These are phyloP conservation scores for Lipomyces mesembrius DNA, from an alignment of 805 yeast genomes.

Conservation along the genomic window DNA sequence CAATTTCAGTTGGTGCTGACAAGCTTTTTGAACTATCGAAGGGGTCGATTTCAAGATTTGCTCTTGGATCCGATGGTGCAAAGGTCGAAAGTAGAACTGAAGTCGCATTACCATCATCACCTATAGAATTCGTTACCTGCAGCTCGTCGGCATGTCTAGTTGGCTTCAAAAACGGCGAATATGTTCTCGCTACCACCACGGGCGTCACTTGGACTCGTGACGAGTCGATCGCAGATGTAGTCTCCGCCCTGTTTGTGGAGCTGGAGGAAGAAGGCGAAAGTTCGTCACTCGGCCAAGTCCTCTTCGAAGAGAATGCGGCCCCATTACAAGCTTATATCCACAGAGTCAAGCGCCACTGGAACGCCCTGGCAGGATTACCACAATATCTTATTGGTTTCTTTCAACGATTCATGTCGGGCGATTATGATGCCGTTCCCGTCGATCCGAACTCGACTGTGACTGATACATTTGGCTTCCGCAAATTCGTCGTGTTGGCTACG, in stretches of 20 bases:
- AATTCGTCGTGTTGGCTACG: constrained; percentile 44
- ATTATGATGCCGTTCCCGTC: constrained; percentile 26
- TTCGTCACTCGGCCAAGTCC: constrained; percentile 40
- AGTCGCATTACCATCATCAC: constrained; percentile 1
- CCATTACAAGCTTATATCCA: constrained; percentile 41
- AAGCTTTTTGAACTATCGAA: constrained; percentile 2
- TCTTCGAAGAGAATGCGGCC: constrained; percentile 41
- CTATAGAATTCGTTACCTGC: constrained; percentile 20
- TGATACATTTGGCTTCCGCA: constrained; percentile 45
- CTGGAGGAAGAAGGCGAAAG: constrained; percentile 39
- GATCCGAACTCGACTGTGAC: constrained; percentile 15
- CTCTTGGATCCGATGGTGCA: not conserved
- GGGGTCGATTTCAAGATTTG: not conserved
- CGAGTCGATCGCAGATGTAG: constrained; percentile 42
- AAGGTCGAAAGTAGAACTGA: not conserved
- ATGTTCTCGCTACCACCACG: constrained; percentile 2
- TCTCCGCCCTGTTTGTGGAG: constrained; percentile 41
- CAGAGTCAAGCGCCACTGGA: constrained; percentile 40
- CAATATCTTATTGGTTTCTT: constrained; percentile 15
- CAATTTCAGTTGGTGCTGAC: constrained; percentile 4
- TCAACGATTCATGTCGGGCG: constrained; percentile 28
- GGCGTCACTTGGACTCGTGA: constrained; percentile 41
- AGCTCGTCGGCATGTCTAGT: constrained; percentile 19
- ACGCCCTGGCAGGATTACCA: constrained; percentile 37
- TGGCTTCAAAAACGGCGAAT: constrained; percentile 18